A percentile compares a stretch with the other conserved stretches of the same genome.
These are phyloP conservation scores for Priceomyces melissophilus DNA, from an alignment of 805 yeast species.

Conservation along the genomic window DNA sequence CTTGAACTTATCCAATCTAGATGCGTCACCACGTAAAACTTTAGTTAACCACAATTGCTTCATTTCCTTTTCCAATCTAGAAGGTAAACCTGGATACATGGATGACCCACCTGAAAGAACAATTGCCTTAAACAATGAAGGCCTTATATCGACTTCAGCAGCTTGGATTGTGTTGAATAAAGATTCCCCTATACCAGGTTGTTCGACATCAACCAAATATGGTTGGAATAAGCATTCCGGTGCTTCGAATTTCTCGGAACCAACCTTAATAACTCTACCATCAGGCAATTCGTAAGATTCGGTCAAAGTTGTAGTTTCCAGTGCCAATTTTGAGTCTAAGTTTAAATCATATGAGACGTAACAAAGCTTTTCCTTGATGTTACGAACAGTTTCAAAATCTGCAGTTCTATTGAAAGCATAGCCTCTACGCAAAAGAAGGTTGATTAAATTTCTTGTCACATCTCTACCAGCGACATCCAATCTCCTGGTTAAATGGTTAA, in stretches of 20 bases:
- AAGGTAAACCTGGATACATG: slow-evolving; percentile 98
- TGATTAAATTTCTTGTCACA: slow-evolving; percentile 93
- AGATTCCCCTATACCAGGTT: slow-evolving; percentile 93
- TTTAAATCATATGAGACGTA: slow-evolving; percentile 93
- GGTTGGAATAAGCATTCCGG: slow-evolving; percentile 98
- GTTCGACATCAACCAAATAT: slow-evolving; percentile 89
- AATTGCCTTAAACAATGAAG: slow-evolving; percentile 84
- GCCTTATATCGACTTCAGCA: slow-evolving; percentile 91
- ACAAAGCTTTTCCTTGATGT: slow-evolving; percentile 93
- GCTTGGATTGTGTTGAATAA: slow-evolving; percentile 89
- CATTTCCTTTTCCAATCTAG: slow-evolving; percentile 90
- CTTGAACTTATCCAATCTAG: slow-evolving; percentile 85
- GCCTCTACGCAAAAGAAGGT: slow-evolving; percentile 87
- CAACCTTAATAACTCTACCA: slow-evolving; percentile 90
- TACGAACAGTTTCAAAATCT: slow-evolving; percentile 97
- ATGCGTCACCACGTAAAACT: slow-evolving; percentile 82
- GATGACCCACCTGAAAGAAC: slow-evolving; percentile 97
- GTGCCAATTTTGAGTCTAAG: slow-evolving; percentile 80
- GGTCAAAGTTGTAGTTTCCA: slow-evolving; percentile 93
- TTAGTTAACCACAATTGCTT: slow-evolving; percentile 93
- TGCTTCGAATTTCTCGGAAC: slow-evolving; percentile 94
- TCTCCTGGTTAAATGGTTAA: slow-evolving; percentile 88
- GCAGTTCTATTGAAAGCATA: slow-evolving; percentile 98
- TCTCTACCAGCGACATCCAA: slow-evolving; percentile 98
- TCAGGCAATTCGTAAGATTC: slow-evolving; percentile 93